A percentile compares a stretch with the other conserved stretches of the same genome.
These are phyloP conservation scores for Leucosporidium scottii DNA, from an alignment of 768 basidiomycete species.

Conservation along the genomic window DNA sequence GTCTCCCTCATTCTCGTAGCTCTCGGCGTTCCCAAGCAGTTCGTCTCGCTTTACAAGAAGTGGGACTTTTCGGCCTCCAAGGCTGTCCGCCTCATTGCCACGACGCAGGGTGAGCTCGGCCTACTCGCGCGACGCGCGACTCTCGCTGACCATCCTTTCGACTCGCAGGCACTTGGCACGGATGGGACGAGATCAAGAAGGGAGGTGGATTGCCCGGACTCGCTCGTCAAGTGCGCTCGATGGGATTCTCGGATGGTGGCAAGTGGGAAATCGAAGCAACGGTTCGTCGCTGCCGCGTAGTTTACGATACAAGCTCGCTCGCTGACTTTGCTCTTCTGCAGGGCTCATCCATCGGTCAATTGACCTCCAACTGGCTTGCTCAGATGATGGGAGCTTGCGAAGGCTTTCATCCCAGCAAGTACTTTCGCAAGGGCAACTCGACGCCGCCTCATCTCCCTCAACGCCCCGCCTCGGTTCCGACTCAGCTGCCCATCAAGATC, in stretches of 20 bases:
- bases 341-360: slow-evolving; percentile 22
- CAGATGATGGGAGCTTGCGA: slow-evolving; percentile 20
- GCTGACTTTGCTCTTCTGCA: neutral
- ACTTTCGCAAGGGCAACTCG: slow-evolving; percentile 4
- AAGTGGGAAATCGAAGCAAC: slow-evolving; percentile 25
- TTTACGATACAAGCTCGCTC: neutral
- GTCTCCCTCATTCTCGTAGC: neutral
- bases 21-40: slow-evolving; percentile 4
- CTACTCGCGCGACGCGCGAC: neutral
- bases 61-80: slow-evolving; percentile 15
- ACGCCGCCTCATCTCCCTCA: neutral
- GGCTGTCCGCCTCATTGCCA: slow-evolving; percentile 9
- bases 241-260: slow-evolving; percentile 17
- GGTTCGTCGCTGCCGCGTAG: neutral
- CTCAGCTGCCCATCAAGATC: slow-evolving; percentile 24
- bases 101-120: slow-evolving; percentile 13
- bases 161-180: slow-evolving; percentile 5
- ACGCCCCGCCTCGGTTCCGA: neutral
- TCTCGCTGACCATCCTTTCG: neutral
- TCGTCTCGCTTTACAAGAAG: neutral
- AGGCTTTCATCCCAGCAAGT: slow-evolving; percentile 9
- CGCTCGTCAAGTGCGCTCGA: slow-evolving; percentile 2
- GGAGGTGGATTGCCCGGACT: slow-evolving; percentile 22
- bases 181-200: neutral
- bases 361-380: slow-evolving; percentile 15